Evolutionary conservation across 2,329 filamentous ascomycete genomes (phyloP), one percentile per base, ranked within the genome.

Genomic region (Epichloe gansuensis): DNA sequence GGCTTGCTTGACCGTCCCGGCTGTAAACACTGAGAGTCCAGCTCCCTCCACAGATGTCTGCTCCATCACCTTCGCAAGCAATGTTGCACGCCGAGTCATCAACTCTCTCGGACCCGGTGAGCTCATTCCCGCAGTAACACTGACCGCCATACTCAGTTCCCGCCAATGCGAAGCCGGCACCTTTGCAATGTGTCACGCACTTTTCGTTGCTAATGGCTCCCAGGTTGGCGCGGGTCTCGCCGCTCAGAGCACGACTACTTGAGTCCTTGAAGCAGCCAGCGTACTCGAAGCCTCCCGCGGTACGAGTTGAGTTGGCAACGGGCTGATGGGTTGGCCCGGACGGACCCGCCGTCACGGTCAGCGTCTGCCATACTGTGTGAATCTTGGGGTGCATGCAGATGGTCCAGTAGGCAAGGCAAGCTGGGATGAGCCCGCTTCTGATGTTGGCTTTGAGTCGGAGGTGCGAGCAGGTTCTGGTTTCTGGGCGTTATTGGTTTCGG

Each of bases 101-200:
- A 17, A 80, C 59, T 56, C 68, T 65, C 47, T 68, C 62, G 31
- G 67, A 70, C 43, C 66, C 65, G 5, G 56, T 50, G 25, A 64
- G 58, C 28, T 60, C 57, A 52, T 68, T 63, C 47, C 69, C 73
- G 58, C 76, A 82, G 66, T 72, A 81, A 65, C 78, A 81, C 61
- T 80, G 72, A n/a, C 65, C 65, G 23, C 65, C 67, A 57, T 74
- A 77, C 61, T 81, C 75, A 1, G 77, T 66, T 6, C 76, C 77
- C 6, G 76, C 75, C 44, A 75, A 68, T 6, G 58, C 59, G 60
- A 67, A 75, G 15, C 70, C 69, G 12, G 65, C 62, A 6, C 53
- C 57, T 7, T 70, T 63, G 62, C 78, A 82, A 61, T 75, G 72
- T 5, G 65, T 61, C 48, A 77, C 67, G 59, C 78, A 80, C 23